Evolutionary conservation across 2,329 filamentous ascomycete genomes (phyloP).

Genomic region (Tolypocladium ovalisporum): DNA sequence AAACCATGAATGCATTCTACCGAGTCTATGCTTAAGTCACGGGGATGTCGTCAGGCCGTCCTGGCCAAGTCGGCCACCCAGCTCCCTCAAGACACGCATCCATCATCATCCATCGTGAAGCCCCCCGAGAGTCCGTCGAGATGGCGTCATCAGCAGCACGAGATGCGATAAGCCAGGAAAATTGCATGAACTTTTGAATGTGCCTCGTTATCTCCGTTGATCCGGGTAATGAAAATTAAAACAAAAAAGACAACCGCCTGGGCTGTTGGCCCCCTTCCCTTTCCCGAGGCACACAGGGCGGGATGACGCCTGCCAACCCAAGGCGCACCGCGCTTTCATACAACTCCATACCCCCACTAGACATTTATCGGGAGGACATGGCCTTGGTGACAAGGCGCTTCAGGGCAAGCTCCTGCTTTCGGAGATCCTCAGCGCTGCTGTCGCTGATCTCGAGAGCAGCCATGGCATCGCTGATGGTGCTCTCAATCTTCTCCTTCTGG

Average conservation of each 20-base stretch:
- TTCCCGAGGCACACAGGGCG: not conserved
- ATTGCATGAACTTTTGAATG: conserved; percentile 22
- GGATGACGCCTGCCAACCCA: not conserved
- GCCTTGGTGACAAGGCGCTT: conserved; percentile 99
- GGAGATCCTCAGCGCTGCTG: conserved; percentile 81
- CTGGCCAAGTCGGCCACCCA: conserved; percentile 1
- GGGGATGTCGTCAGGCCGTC: conserved; percentile 8
- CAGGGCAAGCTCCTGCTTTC: conserved; percentile 98
- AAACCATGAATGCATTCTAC: conserved; percentile 22
- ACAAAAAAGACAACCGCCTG: conserved; percentile 13
- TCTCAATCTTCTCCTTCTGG: conserved; percentile 99
- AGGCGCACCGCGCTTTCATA: not conserved
- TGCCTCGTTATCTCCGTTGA: conserved; percentile 20
- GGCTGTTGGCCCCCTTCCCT: conserved; percentile 3
- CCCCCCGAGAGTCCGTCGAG: conserved; percentile 10
- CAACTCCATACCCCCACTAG: not conserved
- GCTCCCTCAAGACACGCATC: conserved; percentile 7
- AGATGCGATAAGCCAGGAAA: conserved; percentile 15
- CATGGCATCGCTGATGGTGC: conserved; percentile 94
- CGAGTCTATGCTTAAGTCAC: conserved; percentile 24
- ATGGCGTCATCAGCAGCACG: conserved; percentile 5
- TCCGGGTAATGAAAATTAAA: conserved; percentile 11
- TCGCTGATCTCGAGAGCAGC: conserved; percentile 93
- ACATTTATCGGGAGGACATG: conserved; percentile 75
- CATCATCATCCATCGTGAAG: conserved; percentile 16